phyloP scores from a whole-genome alignment of 2,329 filamentous ascomycete species.

The Epichloe bromicola region DNA sequence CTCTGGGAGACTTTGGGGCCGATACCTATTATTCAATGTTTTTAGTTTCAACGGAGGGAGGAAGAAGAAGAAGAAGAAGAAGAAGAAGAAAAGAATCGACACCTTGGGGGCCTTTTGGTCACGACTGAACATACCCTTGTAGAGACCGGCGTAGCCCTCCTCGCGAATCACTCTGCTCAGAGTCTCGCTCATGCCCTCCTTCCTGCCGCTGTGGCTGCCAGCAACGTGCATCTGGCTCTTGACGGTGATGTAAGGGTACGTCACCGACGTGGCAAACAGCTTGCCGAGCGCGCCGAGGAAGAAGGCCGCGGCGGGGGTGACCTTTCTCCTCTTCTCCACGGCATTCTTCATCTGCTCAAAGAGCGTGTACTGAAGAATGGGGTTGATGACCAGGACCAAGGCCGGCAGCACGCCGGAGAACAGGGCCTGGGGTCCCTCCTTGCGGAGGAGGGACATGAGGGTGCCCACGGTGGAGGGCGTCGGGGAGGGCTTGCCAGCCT shows the following conservation, averaged over 20 bases:
- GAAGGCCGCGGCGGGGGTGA: conserved; percentile 81
- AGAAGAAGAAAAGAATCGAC: not conserved
- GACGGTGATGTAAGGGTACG: conserved; percentile 97
- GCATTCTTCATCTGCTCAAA: conserved; percentile 96
- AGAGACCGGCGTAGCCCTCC: conserved; percentile 84
- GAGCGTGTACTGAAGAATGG: conserved; percentile 95
- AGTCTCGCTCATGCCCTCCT: conserved; percentile 67
- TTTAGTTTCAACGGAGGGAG: conserved; percentile 1
- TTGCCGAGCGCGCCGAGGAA: conserved; percentile 87
- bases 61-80: not conserved
- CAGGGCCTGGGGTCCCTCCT: conserved; percentile 74
- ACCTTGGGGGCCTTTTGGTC: not conserved
- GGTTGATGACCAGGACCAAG: conserved; percentile 90
- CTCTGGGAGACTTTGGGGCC: conserved; percentile 94
- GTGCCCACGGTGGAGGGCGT: conserved; percentile 67
- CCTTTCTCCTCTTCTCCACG: conserved; percentile 58
- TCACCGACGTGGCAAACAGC: conserved; percentile 83
- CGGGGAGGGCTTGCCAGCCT: conserved; percentile 23
- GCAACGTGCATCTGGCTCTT: conserved; percentile 97
- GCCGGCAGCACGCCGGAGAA: conserved; percentile 91
- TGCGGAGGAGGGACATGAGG: conserved; percentile 62
- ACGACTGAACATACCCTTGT: conserved; percentile 54
- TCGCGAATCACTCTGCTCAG: conserved; percentile 70
- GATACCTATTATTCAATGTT: conserved; percentile 48
- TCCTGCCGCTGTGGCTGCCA: conserved; percentile 51